Conservation (phyloP, 2,329 filamentous ascomycete species). For the Graphilbum fragrans region DNA sequence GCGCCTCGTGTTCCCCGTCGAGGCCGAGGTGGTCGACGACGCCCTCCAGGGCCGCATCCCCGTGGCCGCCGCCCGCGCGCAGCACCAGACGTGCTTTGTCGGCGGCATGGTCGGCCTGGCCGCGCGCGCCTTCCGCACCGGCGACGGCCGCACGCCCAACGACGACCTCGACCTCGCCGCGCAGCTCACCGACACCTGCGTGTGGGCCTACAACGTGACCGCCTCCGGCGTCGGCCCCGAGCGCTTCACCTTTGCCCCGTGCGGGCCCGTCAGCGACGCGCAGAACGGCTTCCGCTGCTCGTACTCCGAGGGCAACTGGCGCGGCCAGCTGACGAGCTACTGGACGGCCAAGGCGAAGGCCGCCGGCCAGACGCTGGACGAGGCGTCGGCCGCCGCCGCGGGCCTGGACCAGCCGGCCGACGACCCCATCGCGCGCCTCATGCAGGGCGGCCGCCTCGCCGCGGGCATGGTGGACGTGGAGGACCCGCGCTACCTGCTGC, state of each 20-base stretch:
- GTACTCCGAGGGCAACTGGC: constrained; percentile 15
- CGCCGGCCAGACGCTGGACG: too few relatives aligned
- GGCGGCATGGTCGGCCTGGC: constrained; percentile 56
- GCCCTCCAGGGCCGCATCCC: constrained; percentile 12
- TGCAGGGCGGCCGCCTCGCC: constrained; percentile 33
- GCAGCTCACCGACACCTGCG: constrained; percentile 50
- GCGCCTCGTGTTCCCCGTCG: constrained; percentile 36
- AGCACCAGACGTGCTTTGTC: constrained; percentile 50
- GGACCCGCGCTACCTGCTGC: constrained; percentile 50
- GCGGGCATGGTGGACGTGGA: constrained; percentile 42
- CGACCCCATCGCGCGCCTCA: constrained; percentile 19
- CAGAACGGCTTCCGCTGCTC: constrained; percentile 13
- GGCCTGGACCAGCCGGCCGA: not conserved
- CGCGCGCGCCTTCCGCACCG: constrained; percentile 43
- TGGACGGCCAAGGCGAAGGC: constrained; percentile 4
- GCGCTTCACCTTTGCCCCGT: constrained; percentile 35
- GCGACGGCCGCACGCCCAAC: constrained; percentile 34
- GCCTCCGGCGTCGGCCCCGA: constrained; percentile 51
- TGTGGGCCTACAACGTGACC: constrained; percentile 49
- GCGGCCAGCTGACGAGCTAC: constrained; percentile 9
- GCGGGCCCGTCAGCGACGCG: constrained; percentile 14
- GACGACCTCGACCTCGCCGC: constrained; percentile 44
- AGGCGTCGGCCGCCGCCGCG: too few relatives aligned
- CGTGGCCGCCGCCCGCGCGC: constrained; percentile 23
- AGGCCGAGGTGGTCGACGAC: constrained; percentile 20